A percentile compares a stretch with the other conserved stretches of the same genome.
These are phyloP conservation scores for Malus domestica DNA, from an alignment of 306 rosid species.

Conservation along the genomic window ASM211411v1 NC_041793.1:34680501-34681000, in stretches of 20 bases:
- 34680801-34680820: neutral
- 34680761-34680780: neutral
- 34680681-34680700: neutral
- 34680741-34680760: neutral
- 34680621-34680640: neutral
- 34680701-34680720: neutral
- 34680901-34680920: neutral
- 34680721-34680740: neutral
- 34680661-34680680: neutral
- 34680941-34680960: neutral
- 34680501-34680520: constrained; percentile 75
- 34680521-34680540: constrained; percentile 67
- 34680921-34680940: neutral
- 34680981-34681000: too few species aligned
- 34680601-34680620: neutral
- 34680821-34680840: neutral
- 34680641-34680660: neutral
- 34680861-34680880: neutral
- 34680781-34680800: neutral
- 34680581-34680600: constrained; percentile 31
- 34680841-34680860: neutral
- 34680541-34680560: constrained; percentile 88
- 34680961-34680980: too few species aligned
- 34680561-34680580: constrained; percentile 90
- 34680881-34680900: neutral